Evolutionary conservation across 192 early-diverging fungal genomes (phyloP).

Genomic region (Coemansia sp.): DNA sequence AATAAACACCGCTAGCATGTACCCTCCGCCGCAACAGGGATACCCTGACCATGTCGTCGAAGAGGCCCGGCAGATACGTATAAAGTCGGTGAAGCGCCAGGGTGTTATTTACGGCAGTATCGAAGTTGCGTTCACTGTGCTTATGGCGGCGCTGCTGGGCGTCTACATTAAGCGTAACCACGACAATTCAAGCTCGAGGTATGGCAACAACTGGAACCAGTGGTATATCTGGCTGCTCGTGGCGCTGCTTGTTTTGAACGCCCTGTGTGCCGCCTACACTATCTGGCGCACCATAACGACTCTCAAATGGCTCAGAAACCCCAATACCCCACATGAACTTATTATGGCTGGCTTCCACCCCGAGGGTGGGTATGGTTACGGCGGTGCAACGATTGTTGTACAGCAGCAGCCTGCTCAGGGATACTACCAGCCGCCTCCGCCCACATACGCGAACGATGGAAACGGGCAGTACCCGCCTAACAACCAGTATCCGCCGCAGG

Average conservation of each 20-base stretch:
- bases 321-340: conserved; percentile 28
- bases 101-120: conserved; percentile 32
- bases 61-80: conserved; percentile 24
- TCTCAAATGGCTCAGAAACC: conserved; percentile 35
- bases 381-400: conserved; percentile 19
- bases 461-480: not conserved
- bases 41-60: conserved; percentile 29
- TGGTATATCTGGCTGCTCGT: conserved; percentile 54
- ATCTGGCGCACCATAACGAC: conserved; percentile 27
- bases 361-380: conserved; percentile 12
- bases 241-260: conserved; percentile 44
- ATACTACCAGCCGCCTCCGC: conserved; percentile 29
- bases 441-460: conserved; percentile 20
- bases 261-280: conserved; percentile 33
- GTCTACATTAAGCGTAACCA: conserved; percentile 36
- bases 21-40: conserved; percentile 28
- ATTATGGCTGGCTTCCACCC: conserved; percentile 36
- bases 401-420: conserved; percentile 6
- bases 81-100: conserved; percentile 25
- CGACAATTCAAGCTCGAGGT: conserved; percentile 14
- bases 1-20: not conserved
- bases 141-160: conserved; percentile 38
- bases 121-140: conserved; percentile 34
- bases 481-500: conserved; percentile 9
- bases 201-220: conserved; percentile 33